A percentile compares a stretch with the other conserved stretches of the same genome.
Conservation (phyloP, 2,329 filamentous ascomycete species). For the Falciphora oryzae region DNA sequence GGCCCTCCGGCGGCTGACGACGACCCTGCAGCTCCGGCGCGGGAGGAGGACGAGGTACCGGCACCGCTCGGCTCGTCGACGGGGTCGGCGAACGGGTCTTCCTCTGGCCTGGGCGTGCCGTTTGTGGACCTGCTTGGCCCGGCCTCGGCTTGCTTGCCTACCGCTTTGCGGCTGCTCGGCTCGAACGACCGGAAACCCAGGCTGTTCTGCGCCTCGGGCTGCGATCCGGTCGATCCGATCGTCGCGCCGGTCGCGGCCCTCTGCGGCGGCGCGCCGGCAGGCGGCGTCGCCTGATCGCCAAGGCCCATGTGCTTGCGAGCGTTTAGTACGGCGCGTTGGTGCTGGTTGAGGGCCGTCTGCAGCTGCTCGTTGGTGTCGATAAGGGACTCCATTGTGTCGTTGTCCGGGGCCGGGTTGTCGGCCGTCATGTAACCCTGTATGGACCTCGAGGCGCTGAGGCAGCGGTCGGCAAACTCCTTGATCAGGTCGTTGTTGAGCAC, state of each 20-base stretch:
- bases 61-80: constrained; percentile 2
- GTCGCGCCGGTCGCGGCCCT: background rate
- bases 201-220: too few species aligned
- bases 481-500: constrained; percentile 80
- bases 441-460: constrained; percentile 70
- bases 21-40: too few species aligned
- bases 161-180: constrained; percentile 17
- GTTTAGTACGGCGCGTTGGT: constrained; percentile 72
- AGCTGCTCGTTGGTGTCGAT: constrained; percentile 95
- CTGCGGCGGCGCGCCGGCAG: background rate
- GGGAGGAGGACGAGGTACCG: too few species aligned
- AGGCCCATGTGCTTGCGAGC: constrained; percentile 40
- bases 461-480: constrained; percentile 85
- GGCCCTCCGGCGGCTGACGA: background rate
- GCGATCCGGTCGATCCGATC: constrained; percentile 7
- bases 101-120: constrained; percentile 15
- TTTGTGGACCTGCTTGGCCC: constrained; percentile 9
- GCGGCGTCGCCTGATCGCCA: constrained; percentile 12
- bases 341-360: constrained; percentile 72
- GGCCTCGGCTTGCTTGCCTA: constrained; percentile 17
- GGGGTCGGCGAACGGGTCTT: constrained; percentile 23
- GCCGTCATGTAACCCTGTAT: constrained; percentile 82
- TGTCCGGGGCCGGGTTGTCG: constrained; percentile 75
- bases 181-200: too few species aligned
- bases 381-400: constrained; percentile 86